A percentile compares a stretch with the other conserved stretches of the same genome.
Conservation (phyloP, 2,329 filamentous ascomycete genomes). For the Colletotrichum echinochloae region DNA sequence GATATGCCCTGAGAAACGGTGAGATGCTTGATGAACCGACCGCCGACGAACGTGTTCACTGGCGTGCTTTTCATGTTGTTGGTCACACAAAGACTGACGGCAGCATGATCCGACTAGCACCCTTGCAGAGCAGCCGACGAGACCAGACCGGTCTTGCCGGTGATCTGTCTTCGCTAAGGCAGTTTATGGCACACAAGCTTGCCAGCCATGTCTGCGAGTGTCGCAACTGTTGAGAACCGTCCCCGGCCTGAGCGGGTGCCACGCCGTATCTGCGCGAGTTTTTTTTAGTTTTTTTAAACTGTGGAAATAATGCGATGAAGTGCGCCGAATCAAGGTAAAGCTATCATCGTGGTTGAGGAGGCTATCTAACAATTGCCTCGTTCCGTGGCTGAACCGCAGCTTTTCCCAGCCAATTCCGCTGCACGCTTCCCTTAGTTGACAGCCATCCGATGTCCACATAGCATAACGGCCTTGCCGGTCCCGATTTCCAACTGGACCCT, state of each 20-base stretch:
- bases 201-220: background rate
- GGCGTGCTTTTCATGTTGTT: background rate
- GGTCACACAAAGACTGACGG: background rate
- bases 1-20: constrained; percentile 29
- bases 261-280: background rate
- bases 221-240: background rate
- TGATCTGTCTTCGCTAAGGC: background rate
- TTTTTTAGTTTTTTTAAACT: too few relatives aligned
- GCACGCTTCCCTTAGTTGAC: background rate
- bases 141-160: background rate
- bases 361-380: background rate
- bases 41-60: background rate
- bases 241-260: background rate
- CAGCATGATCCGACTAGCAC: background rate
- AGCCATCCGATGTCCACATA: background rate
- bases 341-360: background rate
- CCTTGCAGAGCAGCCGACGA: background rate
- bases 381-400: background rate
- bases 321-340: background rate
- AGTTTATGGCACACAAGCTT: background rate
- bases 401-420: background rate
- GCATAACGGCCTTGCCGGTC: background rate
- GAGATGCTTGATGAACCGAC: constrained; percentile 4
- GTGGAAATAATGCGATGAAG: too few relatives aligned
- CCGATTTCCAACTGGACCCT: constrained; percentile 1